A percentile compares a stretch with the other conserved stretches of the same genome.
Conservation (phyloP, 2,329 filamentous ascomycete genomes). For the Camillea tinctor region DNA sequence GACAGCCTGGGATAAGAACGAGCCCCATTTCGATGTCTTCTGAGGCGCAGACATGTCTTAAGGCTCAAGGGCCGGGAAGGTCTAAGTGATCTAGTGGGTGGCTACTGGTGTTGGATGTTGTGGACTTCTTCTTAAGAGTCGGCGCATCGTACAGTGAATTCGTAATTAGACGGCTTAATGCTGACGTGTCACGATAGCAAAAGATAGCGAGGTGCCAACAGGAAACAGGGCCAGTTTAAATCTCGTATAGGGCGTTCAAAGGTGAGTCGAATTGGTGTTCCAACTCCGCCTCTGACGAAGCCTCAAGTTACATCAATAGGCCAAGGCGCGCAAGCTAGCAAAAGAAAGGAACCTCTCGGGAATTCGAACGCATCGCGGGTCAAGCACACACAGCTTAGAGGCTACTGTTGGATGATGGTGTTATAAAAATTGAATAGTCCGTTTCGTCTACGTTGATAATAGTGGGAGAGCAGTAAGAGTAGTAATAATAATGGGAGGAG, state of each 20-base stretch:
- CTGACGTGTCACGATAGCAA: constrained; percentile 17
- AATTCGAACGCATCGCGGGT: neutral
- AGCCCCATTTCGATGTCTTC: constrained; percentile 69
- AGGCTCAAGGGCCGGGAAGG: constrained; percentile 9
- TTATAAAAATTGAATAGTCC: neutral
- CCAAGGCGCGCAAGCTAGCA: neutral
- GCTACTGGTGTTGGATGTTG: constrained; percentile 10
- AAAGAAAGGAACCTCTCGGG: neutral
- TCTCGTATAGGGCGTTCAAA: neutral
- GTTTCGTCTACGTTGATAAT: neutral
- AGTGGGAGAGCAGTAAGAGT: neutral
- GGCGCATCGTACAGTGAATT: constrained; percentile 20
- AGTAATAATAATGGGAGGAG: too few relatives aligned
- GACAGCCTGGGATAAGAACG: constrained; percentile 84
- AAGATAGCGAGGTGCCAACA: neutral
- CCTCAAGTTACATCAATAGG: neutral
- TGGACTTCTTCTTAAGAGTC: constrained; percentile 9
- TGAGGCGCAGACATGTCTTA: constrained; percentile 46
- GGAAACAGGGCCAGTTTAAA: neutral
- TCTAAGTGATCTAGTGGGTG: neutral
- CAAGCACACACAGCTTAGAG: neutral
- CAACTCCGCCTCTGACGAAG: neutral
- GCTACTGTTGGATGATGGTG: neutral
- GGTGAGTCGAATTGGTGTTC: neutral
- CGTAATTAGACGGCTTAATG: constrained; percentile 9